Percentiles rank a stretch among this genome's conserved stretches.
Evolutionary conservation across 345 rosid genomes (phyloP).

Genomic region (Erodium maritimum): DNA sequence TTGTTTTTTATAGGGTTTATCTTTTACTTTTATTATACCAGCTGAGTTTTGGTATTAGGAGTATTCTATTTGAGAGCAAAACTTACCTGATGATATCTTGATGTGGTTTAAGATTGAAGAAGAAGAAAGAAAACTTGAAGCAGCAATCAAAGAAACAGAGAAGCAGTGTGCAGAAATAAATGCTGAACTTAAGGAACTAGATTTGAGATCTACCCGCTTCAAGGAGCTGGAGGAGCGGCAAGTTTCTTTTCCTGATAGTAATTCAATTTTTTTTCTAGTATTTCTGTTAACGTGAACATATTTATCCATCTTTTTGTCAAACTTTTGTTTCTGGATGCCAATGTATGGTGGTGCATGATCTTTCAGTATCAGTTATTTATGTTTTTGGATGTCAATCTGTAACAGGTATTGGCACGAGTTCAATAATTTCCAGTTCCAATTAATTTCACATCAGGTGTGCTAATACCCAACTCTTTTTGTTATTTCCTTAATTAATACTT

Average conservation of each 20-base stretch:
- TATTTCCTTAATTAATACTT: background rate
- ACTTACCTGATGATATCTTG: constrained; percentile 10
- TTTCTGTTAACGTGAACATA: background rate
- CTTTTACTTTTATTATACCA: background rate
- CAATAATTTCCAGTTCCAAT: constrained; percentile 89
- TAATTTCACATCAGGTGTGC: constrained; percentile 79
- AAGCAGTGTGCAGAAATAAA: constrained; percentile 60
- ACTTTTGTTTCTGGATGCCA: background rate
- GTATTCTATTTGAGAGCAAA: constrained; percentile 1
- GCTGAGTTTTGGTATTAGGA: background rate
- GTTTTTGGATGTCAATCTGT: constrained; percentile 16
- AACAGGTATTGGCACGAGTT: constrained; percentile 97
- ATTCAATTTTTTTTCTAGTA: background rate
- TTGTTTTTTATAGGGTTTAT: background rate
- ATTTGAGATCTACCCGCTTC: constrained; percentile 64
- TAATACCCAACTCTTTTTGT: constrained; percentile 7
- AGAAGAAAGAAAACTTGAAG: constrained; percentile 85
- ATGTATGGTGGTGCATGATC: background rate
- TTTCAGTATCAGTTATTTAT: constrained; percentile 4
- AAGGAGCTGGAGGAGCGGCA: constrained; percentile 91
- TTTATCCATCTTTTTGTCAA: background rate
- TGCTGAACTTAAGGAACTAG: constrained; percentile 69
- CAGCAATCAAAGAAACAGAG: constrained; percentile 71
- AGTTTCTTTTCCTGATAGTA: constrained; percentile 17
- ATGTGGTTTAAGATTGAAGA: constrained; percentile 58